Base-by-base conservation (phyloP, 1,139 yeast genomes). In the Pichia norvegensis region DNA sequence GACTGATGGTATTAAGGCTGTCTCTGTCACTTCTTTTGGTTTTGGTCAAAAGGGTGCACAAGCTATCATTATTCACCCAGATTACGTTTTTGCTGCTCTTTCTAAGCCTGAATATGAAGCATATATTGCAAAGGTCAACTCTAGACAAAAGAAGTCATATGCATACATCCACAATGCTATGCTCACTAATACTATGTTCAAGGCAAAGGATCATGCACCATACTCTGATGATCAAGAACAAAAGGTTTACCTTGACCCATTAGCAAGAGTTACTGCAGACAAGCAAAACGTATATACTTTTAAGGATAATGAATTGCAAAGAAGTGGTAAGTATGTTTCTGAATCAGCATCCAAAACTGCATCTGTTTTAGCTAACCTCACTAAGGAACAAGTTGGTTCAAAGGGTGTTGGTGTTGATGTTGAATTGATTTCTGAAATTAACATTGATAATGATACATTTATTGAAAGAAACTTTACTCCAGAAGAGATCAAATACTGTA, bases 11-110 rank as follows among this genome's bases (percentile, higher is more conserved):
- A 78, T 92, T 64, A 92, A 90, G 76, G 99, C 99, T 50, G 95
- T 86, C 47, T 86, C 97, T 37, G 81, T 92, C 45, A 92, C 97
- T 13, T 92, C 99, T 8, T 92, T 92, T 67, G 99, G 99, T 66
- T 92, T 92, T 67, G 99, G 99, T 66, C 99, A 92, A 74, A 92
- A 92, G 77, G 99, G 99, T 71, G 98, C 92, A 48, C 95, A 88
- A 69, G 95, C 96, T 44, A 70, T 92, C 66, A 85, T 82, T 50
- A 76, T 92, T 54, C 95, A 90, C 70, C 85, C 97, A 53, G 97
- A 92, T 69, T 92, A 88, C 78, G 76, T 92, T 69, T 87, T 71
- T 64, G 95, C 95, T 52, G 79, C 87, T 38, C 76, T 92, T 64
- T 82, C 82, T 63, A 76, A 77, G 68, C 63, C 70, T 33, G 75